Percentiles rank a stretch among this genome's conserved stretches.
These are phyloP conservation scores for Evernia prunastri DNA, from an alignment of 495 filamentous ascomycete species.

Conservation along the genomic window DNA sequence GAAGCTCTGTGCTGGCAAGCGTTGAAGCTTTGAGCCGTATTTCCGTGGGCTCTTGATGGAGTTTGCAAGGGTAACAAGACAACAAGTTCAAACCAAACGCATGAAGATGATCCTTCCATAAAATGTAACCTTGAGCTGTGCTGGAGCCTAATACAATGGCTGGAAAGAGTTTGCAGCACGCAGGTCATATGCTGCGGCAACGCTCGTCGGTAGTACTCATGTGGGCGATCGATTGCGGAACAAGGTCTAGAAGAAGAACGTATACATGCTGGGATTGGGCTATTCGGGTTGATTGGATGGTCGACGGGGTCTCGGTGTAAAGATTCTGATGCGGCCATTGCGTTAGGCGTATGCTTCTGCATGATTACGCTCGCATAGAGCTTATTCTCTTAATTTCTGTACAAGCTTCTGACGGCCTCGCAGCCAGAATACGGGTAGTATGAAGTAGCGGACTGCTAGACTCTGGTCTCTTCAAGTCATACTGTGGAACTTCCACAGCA, in stretches of 20 bases:
- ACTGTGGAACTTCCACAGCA: not conserved
- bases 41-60: slow-evolving; percentile 3
- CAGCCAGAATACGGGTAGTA: slow-evolving; percentile 1
- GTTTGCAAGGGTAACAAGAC: slow-evolving; percentile 3
- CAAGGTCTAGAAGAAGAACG: slow-evolving; percentile 5
- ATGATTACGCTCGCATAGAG: slow-evolving; percentile 7
- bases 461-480: slow-evolving; percentile 4
- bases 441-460: slow-evolving; percentile 12
- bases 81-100: not conserved
- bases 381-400: slow-evolving; percentile 8
- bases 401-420: slow-evolving; percentile 11
- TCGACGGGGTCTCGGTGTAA: not conserved
- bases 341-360: slow-evolving; percentile 9
- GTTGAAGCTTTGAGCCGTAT: slow-evolving; percentile 9
- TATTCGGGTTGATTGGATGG: not conserved
- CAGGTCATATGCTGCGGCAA: not conserved
- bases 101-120: not conserved
- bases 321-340: not conserved
- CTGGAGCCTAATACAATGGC: slow-evolving; percentile 9
- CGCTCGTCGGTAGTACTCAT: not conserved
- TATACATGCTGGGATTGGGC: not conserved
- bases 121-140: slow-evolving; percentile 15
- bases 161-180: not conserved
- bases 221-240: slow-evolving; percentile 3
- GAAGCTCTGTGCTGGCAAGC: slow-evolving; percentile 18